phyloP scores from a whole-genome alignment of 257 asterid genomes.

The Marsdenia floribunda region DNA sequence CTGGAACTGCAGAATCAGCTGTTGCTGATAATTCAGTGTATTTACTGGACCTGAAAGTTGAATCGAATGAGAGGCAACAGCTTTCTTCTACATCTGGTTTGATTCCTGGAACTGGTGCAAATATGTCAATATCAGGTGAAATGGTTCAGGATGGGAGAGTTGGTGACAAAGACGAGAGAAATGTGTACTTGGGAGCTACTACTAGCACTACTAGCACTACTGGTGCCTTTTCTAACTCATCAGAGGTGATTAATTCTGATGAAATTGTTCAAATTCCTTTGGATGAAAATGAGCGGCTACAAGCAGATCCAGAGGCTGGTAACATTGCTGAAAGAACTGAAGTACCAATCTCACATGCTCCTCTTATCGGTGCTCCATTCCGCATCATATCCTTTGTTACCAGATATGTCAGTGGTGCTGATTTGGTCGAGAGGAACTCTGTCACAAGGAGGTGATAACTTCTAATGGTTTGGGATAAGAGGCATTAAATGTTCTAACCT shows the following conservation, averaged over 20 bases:
- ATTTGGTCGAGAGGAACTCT: constrained; percentile 55
- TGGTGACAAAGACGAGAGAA: constrained; percentile 29
- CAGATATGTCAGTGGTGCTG: constrained; percentile 95
- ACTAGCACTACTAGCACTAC: constrained; percentile 13
- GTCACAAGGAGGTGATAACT: constrained; percentile 18
- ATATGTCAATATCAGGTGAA: constrained; percentile 25
- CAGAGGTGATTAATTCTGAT: constrained; percentile 44
- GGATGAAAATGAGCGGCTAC: constrained; percentile 44
- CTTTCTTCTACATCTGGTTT: constrained; percentile 25
- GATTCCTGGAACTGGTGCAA: constrained; percentile 28
- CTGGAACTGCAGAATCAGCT: constrained; percentile 31
- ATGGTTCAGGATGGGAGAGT: constrained; percentile 34
- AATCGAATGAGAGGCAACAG: constrained; percentile 19
- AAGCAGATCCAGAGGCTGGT: constrained; percentile 22
- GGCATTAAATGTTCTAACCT: neutral
- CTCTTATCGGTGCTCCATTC: constrained; percentile 93
- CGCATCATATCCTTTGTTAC: constrained; percentile 89
- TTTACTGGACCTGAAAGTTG: constrained; percentile 23
- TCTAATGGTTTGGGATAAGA: neutral
- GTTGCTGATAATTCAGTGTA: constrained; percentile 22
- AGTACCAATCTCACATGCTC: constrained; percentile 64
- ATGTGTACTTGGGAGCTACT: constrained; percentile 21
- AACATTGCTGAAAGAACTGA: constrained; percentile 29
- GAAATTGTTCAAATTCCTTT: constrained; percentile 76
- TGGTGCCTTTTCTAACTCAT: constrained; percentile 24